Base-by-base conservation (phyloP, 495 filamentous ascomycete genomes). In the Lophiostoma macrostomum region DNA sequence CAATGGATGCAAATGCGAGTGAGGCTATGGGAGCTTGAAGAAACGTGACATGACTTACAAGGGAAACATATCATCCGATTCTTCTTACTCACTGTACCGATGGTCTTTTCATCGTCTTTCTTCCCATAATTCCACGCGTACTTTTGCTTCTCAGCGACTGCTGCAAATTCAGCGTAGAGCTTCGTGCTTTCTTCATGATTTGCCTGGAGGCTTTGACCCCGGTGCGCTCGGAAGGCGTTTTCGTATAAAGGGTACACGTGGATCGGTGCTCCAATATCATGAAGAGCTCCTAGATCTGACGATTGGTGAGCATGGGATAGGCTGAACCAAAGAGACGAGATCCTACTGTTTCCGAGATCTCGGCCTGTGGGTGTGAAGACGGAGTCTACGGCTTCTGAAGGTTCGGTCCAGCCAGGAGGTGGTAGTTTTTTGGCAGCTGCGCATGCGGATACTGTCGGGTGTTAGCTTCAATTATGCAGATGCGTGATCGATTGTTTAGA, bases 201-300 rank as follows among this genome's bases (percentile, higher is more conserved):
- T 1, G 74, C 72, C 32, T 65, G 37, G 3, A 75, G 57, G n/a
- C 70, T 67, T 50, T 81, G 78, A 1, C 60, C 54, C 18, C 74
- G 67, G 60, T 73, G 68, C 6, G 76, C 76, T 30, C 77, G 68
- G 44, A 77, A 76, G 2, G 53, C 76, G 48, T 76, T 75, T 50
- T 81, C 78, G 50, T 77, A 80, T 5, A 80, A 31, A 6, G 78
- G 74, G 60, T 81, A 81, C 11, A 80, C 65, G 24, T 80, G 77
- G 28, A 76, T 78, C 2, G 78, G 77, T 10, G 69, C 61, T 10
- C 77, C 77, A 14, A 81, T 67, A 8, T 64, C 64, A 52, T 80
- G 76, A 1, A 56, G 64, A 6, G 68, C 67, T 11, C 74, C 77
- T 19, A 76, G 60, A 58, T 67, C 64, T 69, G 19, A 35, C 32